A percentile compares a stretch with the other conserved stretches of the same genome.
Evolutionary conservation across 768 basidiomycete genomes (phyloP).

Genomic region (Phanerochaete sordida): DNA sequence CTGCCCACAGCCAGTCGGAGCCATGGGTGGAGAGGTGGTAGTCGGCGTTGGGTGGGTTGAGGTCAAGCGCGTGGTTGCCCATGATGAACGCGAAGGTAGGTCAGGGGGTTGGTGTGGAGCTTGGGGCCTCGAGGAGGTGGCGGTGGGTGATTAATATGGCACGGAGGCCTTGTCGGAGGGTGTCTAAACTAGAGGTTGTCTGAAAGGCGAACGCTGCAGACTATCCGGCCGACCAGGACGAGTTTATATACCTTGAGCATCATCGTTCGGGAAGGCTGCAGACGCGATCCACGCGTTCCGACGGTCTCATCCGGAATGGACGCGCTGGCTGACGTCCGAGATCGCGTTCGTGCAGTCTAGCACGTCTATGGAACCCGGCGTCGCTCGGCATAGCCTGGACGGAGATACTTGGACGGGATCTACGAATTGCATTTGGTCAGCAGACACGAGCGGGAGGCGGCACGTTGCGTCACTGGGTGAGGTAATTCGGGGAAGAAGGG

Average conservation of each 20-base stretch:
- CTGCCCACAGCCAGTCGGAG: conserved; percentile 53
- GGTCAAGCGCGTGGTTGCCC: conserved; percentile 29
- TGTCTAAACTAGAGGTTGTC: neutral
- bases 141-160: neutral
- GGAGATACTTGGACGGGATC: too few relatives aligned
- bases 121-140: conserved; percentile 1
- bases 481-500: neutral
- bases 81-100: conserved; percentile 10
- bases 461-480: neutral
- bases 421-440: neutral
- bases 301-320: neutral
- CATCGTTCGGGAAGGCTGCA: neutral
- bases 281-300: neutral
- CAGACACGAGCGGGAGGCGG: neutral
- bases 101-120: neutral
- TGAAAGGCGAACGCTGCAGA: neutral
- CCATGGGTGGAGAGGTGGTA: conserved; percentile 40
- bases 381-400: neutral
- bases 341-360: neutral
- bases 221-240: neutral
- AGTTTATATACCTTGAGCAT: neutral
- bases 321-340: neutral
- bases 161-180: neutral
- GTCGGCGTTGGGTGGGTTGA: conserved; percentile 35
- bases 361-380: neutral